A percentile compares a stretch with the other conserved stretches of the same genome.
These are phyloP conservation scores for Yamadazyma triangularis DNA, from an alignment of 1,139 yeast species.

Conservation along the genomic window DNA sequence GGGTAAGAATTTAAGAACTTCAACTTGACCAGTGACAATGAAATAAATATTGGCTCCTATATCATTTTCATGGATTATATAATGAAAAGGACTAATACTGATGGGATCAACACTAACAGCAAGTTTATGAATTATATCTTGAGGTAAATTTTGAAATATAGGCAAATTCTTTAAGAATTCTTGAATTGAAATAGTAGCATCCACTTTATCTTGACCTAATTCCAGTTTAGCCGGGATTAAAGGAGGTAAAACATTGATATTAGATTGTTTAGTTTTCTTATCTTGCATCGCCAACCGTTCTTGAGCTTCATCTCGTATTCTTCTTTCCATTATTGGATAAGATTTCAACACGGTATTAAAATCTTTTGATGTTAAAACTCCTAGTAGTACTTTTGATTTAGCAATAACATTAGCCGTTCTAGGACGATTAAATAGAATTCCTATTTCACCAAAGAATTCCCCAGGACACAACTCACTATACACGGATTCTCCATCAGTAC, in stretches of 20 bases:
- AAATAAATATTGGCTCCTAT: constrained; percentile 61
- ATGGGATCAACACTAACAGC: constrained; percentile 61
- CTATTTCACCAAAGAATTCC: constrained; percentile 74
- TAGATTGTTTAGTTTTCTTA: constrained; percentile 40
- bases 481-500: constrained; percentile 70
- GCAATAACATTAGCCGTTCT: constrained; percentile 81
- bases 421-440: constrained; percentile 69
- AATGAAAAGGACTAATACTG: constrained; percentile 51
- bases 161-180: constrained; percentile 56
- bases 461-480: constrained; percentile 70
- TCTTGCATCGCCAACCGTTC: constrained; percentile 69
- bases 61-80: constrained; percentile 57
- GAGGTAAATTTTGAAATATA: constrained; percentile 53
- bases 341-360: constrained; percentile 54
- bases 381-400: constrained; percentile 58
- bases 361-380: constrained; percentile 63
- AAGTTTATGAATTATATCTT: constrained; percentile 54
- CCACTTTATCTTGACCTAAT: constrained; percentile 16
- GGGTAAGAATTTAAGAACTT: constrained; percentile 47
- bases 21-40: constrained; percentile 65
- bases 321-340: constrained; percentile 61
- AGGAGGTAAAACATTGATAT: constrained; percentile 3
- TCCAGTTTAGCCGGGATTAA: constrained; percentile 2
- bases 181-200: constrained; percentile 51
- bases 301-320: constrained; percentile 74